Evolutionary conservation across 1,284 basidiomycete species (phyloP).

Genomic region (Cryptococcus floricola): DNA sequence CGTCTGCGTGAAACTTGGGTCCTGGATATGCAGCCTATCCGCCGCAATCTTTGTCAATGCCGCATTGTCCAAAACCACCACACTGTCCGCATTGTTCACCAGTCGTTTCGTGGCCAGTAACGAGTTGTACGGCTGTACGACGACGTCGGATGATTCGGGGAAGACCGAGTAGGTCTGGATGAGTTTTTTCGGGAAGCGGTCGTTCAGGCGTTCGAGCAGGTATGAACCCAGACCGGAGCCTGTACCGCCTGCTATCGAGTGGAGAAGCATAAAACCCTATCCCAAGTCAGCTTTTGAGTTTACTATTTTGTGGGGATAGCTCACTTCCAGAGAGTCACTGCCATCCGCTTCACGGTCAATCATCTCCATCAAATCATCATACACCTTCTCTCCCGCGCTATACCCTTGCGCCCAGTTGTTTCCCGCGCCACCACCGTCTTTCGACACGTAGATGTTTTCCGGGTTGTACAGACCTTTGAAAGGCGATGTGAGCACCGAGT

Average conservation of each 20-base stretch:
- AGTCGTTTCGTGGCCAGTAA: constrained; percentile 91
- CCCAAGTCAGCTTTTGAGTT: background rate
- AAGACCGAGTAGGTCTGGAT: constrained; percentile 99
- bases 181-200: constrained; percentile 98
- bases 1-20: constrained; percentile 88
- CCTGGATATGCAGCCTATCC: constrained; percentile 84
- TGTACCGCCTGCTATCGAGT: constrained; percentile 98
- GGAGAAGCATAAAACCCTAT: constrained; percentile 97
- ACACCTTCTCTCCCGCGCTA: constrained; percentile 80
- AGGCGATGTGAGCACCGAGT: constrained; percentile 86
- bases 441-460: constrained; percentile 93
- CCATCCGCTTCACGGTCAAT: constrained; percentile 97
- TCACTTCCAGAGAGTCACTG: constrained; percentile 91
- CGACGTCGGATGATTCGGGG: constrained; percentile 89
- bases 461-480: constrained; percentile 95
- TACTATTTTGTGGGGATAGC: constrained; percentile 17
- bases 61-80: constrained; percentile 95
- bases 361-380: constrained; percentile 99
- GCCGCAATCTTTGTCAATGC: constrained; percentile 87
- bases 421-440: constrained; percentile 95
- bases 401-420: constrained; percentile 99
- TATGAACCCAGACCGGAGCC: constrained; percentile 98
- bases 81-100: constrained; percentile 93
- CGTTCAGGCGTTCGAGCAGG: constrained; percentile 90
- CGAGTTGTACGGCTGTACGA: constrained; percentile 97